Conservation (phyloP, 129 eudicot genomes). For the Scalesia atractyloides region DNA sequence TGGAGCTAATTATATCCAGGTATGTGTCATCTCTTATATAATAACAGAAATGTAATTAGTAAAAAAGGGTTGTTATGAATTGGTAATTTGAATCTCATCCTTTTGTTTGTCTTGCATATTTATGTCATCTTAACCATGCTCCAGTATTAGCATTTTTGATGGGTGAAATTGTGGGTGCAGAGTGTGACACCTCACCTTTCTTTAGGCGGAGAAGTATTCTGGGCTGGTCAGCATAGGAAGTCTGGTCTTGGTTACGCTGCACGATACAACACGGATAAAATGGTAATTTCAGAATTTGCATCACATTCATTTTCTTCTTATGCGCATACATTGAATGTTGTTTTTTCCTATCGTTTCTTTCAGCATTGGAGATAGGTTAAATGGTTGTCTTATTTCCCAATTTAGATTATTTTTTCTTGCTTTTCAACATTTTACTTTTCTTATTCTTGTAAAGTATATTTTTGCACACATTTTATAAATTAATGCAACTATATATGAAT, state of each 20-base stretch:
- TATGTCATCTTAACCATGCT: not conserved
- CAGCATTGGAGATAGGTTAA: not conserved
- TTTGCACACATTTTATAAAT: not conserved
- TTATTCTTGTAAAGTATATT: not conserved
- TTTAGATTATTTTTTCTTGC: not conserved
- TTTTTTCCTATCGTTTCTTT: not conserved
- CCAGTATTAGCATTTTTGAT: not conserved
- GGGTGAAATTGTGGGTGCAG: conserved; percentile 46
- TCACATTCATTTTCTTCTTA: not conserved
- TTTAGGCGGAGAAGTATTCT: conserved; percentile 95
- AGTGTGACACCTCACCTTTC: conserved; percentile 85
- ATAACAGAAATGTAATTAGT: too few relatives aligned
- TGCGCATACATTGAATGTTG: not conserved
- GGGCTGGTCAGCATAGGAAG: conserved; percentile 90
- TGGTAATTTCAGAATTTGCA: conserved; percentile 45
- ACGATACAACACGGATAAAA: conserved; percentile 81
- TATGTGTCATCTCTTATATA: conserved; percentile 9
- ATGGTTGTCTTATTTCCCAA: not conserved
- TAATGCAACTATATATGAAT: not conserved
- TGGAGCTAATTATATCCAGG: conserved; percentile 99
- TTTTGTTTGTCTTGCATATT: not conserved
- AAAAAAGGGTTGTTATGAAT: conserved; percentile 1
- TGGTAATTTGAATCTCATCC: not conserved
- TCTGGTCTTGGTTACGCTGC: conserved; percentile 88
- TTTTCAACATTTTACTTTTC: not conserved